Evolutionary conservation across 371 early-diverging fungal species (phyloP), one percentile per base, ranked within the genome.

Genomic region (Mucor saturninus): DNA sequence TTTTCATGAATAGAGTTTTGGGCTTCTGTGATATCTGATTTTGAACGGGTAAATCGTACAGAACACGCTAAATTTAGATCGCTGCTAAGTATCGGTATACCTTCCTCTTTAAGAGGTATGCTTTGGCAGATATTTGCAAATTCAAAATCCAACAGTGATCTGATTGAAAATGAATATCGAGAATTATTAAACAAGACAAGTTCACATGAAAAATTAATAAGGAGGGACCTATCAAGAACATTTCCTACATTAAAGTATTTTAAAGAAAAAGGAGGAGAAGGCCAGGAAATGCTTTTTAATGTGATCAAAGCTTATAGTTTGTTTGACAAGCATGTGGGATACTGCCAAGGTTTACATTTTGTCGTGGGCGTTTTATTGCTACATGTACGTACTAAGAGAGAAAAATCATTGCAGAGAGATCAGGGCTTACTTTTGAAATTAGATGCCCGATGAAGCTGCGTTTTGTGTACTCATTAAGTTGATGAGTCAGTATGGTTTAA

Each of bases 281-380:
- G 95, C 0, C 96, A 97, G 64, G 89, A 88, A 60, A 79, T 80
- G 30, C 72, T 98, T 52, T 91, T 86, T 64, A 89, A 90, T 61
- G 87, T 98, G 7, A 81, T 95, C 52, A 95, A 93, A 56, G 95
- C 96, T 1, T 98, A 97, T 64, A 88, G 93, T 30, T 63, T 95
- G 28, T 95, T 91, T 65, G 98, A 98, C 75, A 72, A 85, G 4
- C 91, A 95, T 61, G 91, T 97, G n/a, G 98, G 98, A 3, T 94
- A 98, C 74, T 97, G 96, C 73, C 98, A 98, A 80, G 97, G 97
- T 6, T 77, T 97, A 29, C 87, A 94, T 13, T 97, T 96, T 73
- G 72, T 98, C 29, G 95, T 91, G 1, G 97, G 94, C 0, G 89
- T 93, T 9, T 61, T 98, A 58, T 74, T 98, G 62, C 76, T 94